Evolutionary conservation across 2,329 filamentous ascomycete genomes (phyloP), one percentile per base, ranked within the genome.

Genomic region (Aspergillus calidoustus): DNA sequence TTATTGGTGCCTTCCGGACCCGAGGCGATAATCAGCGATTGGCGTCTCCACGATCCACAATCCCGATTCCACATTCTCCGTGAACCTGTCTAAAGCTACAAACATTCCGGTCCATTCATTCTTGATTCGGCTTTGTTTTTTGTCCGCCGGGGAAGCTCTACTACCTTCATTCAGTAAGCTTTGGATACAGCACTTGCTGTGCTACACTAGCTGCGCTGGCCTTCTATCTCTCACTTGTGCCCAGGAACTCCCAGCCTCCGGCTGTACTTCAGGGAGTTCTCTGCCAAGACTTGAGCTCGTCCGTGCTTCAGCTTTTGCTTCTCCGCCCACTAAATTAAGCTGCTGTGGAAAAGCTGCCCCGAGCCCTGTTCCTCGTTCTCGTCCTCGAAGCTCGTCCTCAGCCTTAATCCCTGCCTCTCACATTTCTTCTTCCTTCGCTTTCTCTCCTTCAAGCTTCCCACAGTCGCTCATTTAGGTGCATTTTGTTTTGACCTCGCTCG

Each of bases 391-490:
- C 59, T 61, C 56, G 47, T 57, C 61, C 58, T 54, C 55, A 43
- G 19, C 49, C 52, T 54, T 31, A 34, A 22, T 43, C 34, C 50
- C 56, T 54, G 30, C 53, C 50, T 43, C 31, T 48, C 38, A 15
- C 17, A 49, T 54, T 55, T 49, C 44, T 56, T 47, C 56, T 59
- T 55, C 13, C 34, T 49, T 43, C 28, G 56, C 30, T 47, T 53
- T 57, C 47, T 28, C 38, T 54, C 50, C n/a, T 38, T 60, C 2
- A 28, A 25, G 8, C 34, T 15, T 48, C 11, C 31, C 51, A 54
- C 51, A 61, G 63, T 66, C 63, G 57, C 58, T 68, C 62, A 30
- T 64, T 67, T 52, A 46, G 38, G 23, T 31, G 23, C 28, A 34
- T 34, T 51, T 41, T 53, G 25, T 53, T 50, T 43, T 60, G 28